Conservation (phyloP, 2,329 filamentous ascomycete genomes). For the Fusarium concolor region DNA sequence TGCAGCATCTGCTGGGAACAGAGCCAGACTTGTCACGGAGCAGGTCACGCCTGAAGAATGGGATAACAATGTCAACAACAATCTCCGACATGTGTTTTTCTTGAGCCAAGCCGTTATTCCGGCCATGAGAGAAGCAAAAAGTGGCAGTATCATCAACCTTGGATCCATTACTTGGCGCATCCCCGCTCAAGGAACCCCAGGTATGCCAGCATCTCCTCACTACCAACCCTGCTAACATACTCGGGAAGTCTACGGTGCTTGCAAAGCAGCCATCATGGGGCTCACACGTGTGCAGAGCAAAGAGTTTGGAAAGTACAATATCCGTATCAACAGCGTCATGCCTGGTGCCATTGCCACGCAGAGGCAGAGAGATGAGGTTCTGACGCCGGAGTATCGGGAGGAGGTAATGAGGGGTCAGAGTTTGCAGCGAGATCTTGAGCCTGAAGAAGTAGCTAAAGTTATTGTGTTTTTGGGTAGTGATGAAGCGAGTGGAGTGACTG, state of each 20-base stretch:
- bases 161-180: slow-evolving; percentile 62
- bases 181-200: slow-evolving; percentile 56
- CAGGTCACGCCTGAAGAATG: slow-evolving; percentile 56
- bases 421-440: slow-evolving; percentile 55
- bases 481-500: slow-evolving; percentile 60
- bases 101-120: slow-evolving; percentile 77
- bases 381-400: slow-evolving; percentile 57
- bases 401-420: slow-evolving; percentile 56
- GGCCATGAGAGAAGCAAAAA: slow-evolving; percentile 59
- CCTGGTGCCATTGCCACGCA: slow-evolving; percentile 61
- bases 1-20: slow-evolving; percentile 63
- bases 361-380: slow-evolving; percentile 56
- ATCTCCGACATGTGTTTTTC: slow-evolving; percentile 66
- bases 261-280: slow-evolving; percentile 66
- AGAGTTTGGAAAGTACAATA: slow-evolving; percentile 61
- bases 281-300: slow-evolving; percentile 66
- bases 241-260: slow-evolving; percentile 57
- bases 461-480: slow-evolving; percentile 60
- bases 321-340: slow-evolving; percentile 63
- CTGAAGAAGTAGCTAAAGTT: slow-evolving; percentile 59
- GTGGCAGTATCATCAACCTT: slow-evolving; percentile 67
- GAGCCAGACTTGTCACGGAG: slow-evolving; percentile 46
- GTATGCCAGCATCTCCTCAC: background rate
- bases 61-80: slow-evolving; percentile 57
- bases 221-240: background rate